Evolutionary conservation across 352 stramenopile species (phyloP).

Genomic region (Phytophthora ohioensis): DNA sequence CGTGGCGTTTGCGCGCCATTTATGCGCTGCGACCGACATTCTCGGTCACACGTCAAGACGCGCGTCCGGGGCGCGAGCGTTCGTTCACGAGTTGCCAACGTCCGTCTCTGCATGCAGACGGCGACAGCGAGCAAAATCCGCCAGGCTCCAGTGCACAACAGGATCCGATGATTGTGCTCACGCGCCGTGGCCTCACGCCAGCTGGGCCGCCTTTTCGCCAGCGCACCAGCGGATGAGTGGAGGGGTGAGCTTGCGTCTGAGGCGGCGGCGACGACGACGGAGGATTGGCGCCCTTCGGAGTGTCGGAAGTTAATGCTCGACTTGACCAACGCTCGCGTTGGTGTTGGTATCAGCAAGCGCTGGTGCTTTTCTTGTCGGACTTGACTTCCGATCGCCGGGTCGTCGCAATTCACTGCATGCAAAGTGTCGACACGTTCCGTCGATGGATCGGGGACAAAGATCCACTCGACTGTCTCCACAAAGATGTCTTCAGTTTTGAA

Average conservation of each 20-base stretch:
- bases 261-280: neutral
- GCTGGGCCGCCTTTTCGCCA: neutral
- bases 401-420: too few relatives aligned
- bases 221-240: constrained; percentile 1
- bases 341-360: too few relatives aligned
- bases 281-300: neutral
- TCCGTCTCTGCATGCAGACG: neutral
- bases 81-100: neutral
- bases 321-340: too few relatives aligned
- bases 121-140: neutral
- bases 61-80: neutral
- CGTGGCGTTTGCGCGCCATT: neutral
- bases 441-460: neutral
- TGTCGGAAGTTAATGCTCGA: too few relatives aligned
- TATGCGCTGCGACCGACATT: neutral
- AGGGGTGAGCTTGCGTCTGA: neutral
- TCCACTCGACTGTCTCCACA: constrained; percentile 12
- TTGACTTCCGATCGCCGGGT: too few relatives aligned
- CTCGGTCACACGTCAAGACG: neutral
- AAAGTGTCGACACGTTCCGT: too few relatives aligned
- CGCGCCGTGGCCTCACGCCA: neutral
- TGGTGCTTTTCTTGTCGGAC: too few relatives aligned
- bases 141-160: neutral
- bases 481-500: constrained; percentile 10
- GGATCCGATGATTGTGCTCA: neutral